Percentiles rank a stretch among this genome's conserved stretches.
Evolutionary conservation across 1,139 yeast species (phyloP).

Genomic region (Candida pseudocylindracea): DNA sequence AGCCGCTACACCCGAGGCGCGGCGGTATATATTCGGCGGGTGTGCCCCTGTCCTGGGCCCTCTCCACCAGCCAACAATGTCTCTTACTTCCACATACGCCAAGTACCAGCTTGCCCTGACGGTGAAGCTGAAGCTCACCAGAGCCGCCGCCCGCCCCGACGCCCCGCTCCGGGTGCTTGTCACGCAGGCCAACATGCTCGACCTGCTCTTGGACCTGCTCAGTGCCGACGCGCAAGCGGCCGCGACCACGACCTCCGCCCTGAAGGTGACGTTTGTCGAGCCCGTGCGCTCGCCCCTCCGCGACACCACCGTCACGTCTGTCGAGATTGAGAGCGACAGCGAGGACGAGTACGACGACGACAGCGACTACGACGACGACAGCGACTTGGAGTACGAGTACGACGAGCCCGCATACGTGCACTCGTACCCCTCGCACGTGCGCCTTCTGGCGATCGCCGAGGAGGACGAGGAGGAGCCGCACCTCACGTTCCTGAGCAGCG

Average conservation of each 20-base stretch:
- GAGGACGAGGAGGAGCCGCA: too few species aligned
- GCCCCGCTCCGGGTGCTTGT: slow-evolving; percentile 41
- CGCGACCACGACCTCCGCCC: slow-evolving; percentile 4
- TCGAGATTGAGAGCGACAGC: slow-evolving; percentile 13
- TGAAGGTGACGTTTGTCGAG: slow-evolving; percentile 1
- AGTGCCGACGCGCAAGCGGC: slow-evolving; percentile 11
- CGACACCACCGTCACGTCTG: background rate
- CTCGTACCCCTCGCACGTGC: slow-evolving; percentile 6
- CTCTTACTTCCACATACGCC: too few species aligned
- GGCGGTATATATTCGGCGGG: too few species aligned
- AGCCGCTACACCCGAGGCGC: too few species aligned
- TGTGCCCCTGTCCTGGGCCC: too few species aligned
- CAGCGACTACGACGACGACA: slow-evolving; percentile 3
- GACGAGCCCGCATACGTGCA: slow-evolving; percentile 4
- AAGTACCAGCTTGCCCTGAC: slow-evolving; percentile 37
- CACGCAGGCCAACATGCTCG: slow-evolving; percentile 58
- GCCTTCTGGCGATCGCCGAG: too few species aligned
- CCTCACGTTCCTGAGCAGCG: too few species aligned
- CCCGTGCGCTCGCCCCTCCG: slow-evolving; percentile 2
- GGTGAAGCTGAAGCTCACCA: slow-evolving; percentile 46
- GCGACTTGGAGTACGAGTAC: slow-evolving; percentile 2
- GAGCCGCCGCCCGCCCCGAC: slow-evolving; percentile 40
- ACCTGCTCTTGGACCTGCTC: slow-evolving; percentile 36
- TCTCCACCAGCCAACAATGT: too few species aligned
- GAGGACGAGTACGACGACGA: slow-evolving; percentile 9